Evolutionary conservation across 352 stramenopile species (phyloP), one percentile per base, ranked within the genome.

Genomic region (Pythium phragmiticola): DNA sequence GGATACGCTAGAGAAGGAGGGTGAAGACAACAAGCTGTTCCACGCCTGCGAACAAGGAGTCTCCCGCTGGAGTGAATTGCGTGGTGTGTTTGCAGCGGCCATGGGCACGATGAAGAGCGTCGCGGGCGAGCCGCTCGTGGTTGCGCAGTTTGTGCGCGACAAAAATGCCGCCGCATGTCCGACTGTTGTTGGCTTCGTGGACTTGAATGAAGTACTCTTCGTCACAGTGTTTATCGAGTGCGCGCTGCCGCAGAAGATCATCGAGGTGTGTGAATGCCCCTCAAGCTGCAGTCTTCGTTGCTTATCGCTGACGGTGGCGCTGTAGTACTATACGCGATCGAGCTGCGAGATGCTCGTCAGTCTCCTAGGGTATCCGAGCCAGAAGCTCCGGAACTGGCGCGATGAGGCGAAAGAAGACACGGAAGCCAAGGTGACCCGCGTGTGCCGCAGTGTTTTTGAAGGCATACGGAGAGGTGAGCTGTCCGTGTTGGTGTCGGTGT

Each of bases 11-110:
- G 73, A 89, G 67, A 81, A 80, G 26, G 82, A 91, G 64, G 82
- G 80, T 28, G 77, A 91, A 63, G 80, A 88, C 70, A 91, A 89
- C 41, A 65, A 63, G 21, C 70, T 91, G 23, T 78, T 88, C 50
- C 78, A 83, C 51, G 76, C 34, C 2, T 14, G 45, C 14, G 46
- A 69, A 48, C 17, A 51, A 13, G 14, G 33, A 17, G 30, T 16
- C 23, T 55, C 28, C 4, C 60, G 51, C 36, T 89, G 72, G 72
- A 62, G 77, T 34, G 73, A 78, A 19, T 45, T 91, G 12, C 77
- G 77, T 33, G 78, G 80, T 1, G 80, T 91, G 1, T 73, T 88
- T 17, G 82, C 80, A 4, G 82, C 82, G 7, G 72, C 78, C 13
- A 77, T 85, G 46, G 80, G 80, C 23, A 69, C 78, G 7, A 83